Conservation (phyloP, 345 rosid genomes). For the Eucalyptus sp. region DNA sequence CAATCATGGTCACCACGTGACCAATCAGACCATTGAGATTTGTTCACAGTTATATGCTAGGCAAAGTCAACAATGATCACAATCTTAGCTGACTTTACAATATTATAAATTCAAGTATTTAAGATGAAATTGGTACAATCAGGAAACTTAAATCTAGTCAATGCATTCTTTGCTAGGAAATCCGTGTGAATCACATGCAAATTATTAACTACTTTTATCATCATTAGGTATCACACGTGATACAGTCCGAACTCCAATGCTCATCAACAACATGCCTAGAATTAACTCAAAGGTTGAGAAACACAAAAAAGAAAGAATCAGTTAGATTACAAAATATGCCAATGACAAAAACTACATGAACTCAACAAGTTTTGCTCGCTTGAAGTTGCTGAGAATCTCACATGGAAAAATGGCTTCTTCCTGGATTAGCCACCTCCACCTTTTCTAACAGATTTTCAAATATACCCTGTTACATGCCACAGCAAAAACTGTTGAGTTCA, state of each 20-base stretch:
- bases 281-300: neutral
- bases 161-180: neutral
- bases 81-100: no score
- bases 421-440: no score
- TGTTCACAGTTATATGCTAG: neutral
- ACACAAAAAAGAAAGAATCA: neutral
- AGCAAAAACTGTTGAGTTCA: no score
- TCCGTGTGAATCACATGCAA: neutral
- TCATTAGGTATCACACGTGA: neutral
- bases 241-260: rapidly evolving
- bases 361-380: no score
- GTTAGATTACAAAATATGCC: neutral
- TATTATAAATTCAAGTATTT: neutral
- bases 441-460: no score
- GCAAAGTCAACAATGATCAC: neutral
- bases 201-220: neutral
- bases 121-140: rapidly evolving
- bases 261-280: neutral
- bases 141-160: neutral
- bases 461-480: no score
- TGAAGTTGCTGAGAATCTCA: no score
- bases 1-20: neutral
- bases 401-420: no score
- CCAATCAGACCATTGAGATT: neutral
- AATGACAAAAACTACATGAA: no score